A percentile compares a stretch with the other conserved stretches of the same genome.
Conservation (phyloP, 148 eudicot species). For the Silene uniflora region DNA sequence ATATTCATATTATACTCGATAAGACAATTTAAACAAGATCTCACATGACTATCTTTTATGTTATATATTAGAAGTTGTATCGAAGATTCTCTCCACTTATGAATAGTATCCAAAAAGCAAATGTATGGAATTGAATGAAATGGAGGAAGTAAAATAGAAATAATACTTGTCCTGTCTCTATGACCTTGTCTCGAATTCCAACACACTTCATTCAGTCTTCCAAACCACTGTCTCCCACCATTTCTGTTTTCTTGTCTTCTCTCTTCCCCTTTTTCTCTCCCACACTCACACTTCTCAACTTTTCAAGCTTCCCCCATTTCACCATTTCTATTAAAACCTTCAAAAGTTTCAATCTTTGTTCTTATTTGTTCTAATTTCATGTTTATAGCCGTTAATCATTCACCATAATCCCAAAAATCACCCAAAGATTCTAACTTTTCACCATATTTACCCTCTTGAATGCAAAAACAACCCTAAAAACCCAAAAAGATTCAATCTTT, state of each 20-base stretch:
- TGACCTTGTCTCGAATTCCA: background rate
- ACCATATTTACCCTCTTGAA: background rate
- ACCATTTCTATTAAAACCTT: constrained; percentile 5
- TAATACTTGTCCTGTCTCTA: background rate
- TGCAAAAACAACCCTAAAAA: background rate
- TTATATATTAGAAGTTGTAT: too few relatives aligned
- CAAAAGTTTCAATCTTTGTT: background rate
- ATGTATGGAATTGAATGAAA: too few relatives aligned
- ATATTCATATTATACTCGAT: too few relatives aligned
- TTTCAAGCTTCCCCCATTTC: background rate
- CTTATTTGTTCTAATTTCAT: constrained; percentile 16
- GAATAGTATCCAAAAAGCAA: too few relatives aligned
- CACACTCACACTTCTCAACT: background rate
- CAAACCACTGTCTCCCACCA: constrained; percentile 6
- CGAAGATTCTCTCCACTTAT: too few relatives aligned
- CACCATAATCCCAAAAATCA: background rate
- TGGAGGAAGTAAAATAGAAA: too few relatives aligned
- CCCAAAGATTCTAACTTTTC: background rate
- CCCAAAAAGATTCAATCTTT: background rate
- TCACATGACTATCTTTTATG: too few relatives aligned
- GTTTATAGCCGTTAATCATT: constrained; percentile 21
- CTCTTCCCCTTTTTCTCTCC: constrained; percentile 1
- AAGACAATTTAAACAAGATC: too few relatives aligned
- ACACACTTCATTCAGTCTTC: background rate
- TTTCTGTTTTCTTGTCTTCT: constrained; percentile 9